Base-by-base conservation (phyloP, 2,329 filamentous ascomycete genomes). In the Fusarium sororula region DNA sequence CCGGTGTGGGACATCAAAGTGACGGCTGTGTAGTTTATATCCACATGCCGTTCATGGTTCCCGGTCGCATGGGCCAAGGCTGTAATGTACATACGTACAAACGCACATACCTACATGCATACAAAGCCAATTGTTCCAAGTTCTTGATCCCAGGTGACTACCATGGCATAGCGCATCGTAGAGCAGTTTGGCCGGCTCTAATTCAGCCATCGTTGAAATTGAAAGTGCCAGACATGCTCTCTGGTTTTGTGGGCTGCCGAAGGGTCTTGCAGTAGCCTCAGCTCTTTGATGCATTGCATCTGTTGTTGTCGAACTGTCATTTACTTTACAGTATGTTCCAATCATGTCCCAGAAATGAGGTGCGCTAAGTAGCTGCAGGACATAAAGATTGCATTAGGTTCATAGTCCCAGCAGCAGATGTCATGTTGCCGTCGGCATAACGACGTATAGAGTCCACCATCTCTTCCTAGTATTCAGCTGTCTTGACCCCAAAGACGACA, bases 361-460 rank as follows among this genome's bases (percentile, higher is more conserved):
- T 44, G 51, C 60, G 64, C 67, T 54, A 66, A 56, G 37, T 26
- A 58, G 56, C 68, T 78, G 74, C 76, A 77, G 68, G 62, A 76
- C 76, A 75, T 75, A 56, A 57, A 62, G 38, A 65, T 74, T 70
- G 76, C 76, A 76, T 73, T 67, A 64, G 75, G 61, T 45, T 55
- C 50, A 42, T 30, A 53, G 56, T 64, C 56, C 30, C 50, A 67
- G 38, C 32, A 39, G 35, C 51, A 41, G 24, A 28, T 71, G 38
- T 41, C 57, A 58, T 55, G 53, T 70, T 58, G 51, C 67, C 41
- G 50, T 68, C 37, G 32, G 28, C 56, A 68, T 35, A 51, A 53
- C 47, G 30, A 41, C 53, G 51, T 48, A 37, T 38, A 55, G 35
- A 59, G 41, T 35, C 42, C 62, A 53, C 37, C 45, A 44, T 28